These are phyloP conservation scores for Fusarium brevicatenulatum DNA, from an alignment of 2,329 filamentous ascomycete genomes.

Conservation along the genomic window DNA sequence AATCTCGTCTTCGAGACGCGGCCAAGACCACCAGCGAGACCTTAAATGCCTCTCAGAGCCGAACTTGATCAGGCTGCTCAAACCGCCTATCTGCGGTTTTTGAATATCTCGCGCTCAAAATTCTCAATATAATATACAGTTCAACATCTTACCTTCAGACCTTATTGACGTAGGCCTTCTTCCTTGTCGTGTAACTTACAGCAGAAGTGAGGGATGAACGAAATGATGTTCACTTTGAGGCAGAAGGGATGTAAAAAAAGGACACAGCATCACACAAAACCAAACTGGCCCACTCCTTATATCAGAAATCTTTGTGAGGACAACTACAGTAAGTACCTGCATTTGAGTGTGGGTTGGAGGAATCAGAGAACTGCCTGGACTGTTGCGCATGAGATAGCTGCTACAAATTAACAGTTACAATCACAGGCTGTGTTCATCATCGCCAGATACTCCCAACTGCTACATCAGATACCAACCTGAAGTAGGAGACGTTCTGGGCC, in stretches of 20 bases:
- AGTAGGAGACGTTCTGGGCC: not conserved
- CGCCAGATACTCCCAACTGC: not conserved
- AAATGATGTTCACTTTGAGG: not conserved
- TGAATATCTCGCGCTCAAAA: not conserved
- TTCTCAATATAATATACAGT: not conserved
- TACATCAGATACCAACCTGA: not conserved
- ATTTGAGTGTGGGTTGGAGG: not conserved
- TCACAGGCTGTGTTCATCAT: not conserved
- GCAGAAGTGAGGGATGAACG: not conserved
- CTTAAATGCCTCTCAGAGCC: conserved; percentile 46
- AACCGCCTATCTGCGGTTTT: not conserved
- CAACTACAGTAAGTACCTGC: not conserved
- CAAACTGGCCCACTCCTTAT: not conserved
- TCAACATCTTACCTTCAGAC: not conserved
- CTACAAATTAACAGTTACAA: not conserved
- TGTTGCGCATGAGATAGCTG: not conserved
- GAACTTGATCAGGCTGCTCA: conserved; percentile 27
- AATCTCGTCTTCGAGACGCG: conserved; percentile 83
- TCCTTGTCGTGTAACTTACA: not conserved
- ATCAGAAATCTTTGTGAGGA: not conserved
- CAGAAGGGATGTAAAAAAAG: not conserved
- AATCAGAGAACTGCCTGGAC: not conserved
- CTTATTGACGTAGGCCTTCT: not conserved
- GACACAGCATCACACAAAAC: not conserved
- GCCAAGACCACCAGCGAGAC: conserved; percentile 74